Base-by-base conservation (phyloP, 805 yeast species). In the Candida jianshihensis region DNA sequence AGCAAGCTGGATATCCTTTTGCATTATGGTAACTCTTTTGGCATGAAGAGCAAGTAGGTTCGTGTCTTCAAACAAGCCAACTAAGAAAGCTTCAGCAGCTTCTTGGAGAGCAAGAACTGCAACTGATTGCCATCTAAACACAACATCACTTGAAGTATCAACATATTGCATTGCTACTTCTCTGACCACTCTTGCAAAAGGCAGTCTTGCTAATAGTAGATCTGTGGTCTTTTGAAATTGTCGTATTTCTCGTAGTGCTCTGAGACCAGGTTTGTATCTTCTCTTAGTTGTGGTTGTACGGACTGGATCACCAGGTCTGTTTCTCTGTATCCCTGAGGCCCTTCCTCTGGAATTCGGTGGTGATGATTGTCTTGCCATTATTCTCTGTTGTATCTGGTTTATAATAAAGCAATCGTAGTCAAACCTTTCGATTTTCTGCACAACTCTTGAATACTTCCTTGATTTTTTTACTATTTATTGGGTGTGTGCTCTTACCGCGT, bases 21-120 rank as follows among this genome's bases (percentile, higher is more conserved):
- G 83, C 90, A 82, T 83, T 24, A 83, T 81, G 0, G 94, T 83
- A n/a, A 83, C 87, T 47, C 94, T 61, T 51, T 78, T 81, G 1
- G 88, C 89, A 57, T 83, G 92, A 26, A 83, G 60, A 12, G 92
- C 92, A 56, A 86, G 66, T 26, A 82, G 54, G 48, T 83, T 83
- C 4, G 89, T 82, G 53, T 83, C 92, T 51, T 83, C 92, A 34
- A 83, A 62, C 26, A 83, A 59, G 36, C 82, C 82, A 11, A 82
- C 79, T 41, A 83, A 56, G 43, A 76, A 83, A 1, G 90, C 89
- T 53, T 83, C 94, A 33, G 83, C 70, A 2, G 90, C 90, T 52
- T 83, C 94, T 52, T 83, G 94, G 24, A 83, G 60, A 4, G 90
- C 90, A 56, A 82, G 51, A 12, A 83, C 68, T 1, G 90, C 92